Conservation (phyloP, 306 rosid species). For the Prunus mira region DNA sequence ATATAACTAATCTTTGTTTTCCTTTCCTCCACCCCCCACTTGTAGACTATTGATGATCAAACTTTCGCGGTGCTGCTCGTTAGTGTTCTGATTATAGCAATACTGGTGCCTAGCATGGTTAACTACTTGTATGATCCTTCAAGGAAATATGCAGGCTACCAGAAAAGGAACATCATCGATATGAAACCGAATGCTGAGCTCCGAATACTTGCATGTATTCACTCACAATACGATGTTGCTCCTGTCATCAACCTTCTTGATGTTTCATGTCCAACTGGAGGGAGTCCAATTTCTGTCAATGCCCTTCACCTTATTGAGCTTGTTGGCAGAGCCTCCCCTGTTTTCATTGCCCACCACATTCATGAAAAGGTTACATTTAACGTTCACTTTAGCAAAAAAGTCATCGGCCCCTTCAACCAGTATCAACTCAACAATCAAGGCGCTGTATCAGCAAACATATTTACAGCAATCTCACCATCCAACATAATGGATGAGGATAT, state of each 20-base stretch:
- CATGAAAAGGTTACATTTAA: slow-evolving; percentile 16
- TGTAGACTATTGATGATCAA: background rate
- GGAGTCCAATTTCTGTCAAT: slow-evolving; percentile 33
- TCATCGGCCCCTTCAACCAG: slow-evolving; percentile 35
- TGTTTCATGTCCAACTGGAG: slow-evolving; percentile 39
- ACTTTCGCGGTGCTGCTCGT: slow-evolving; percentile 23
- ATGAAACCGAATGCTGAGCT: slow-evolving; percentile 42
- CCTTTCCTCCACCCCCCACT: background rate
- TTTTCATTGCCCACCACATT: slow-evolving; percentile 49
- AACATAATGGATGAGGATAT: slow-evolving; percentile 69
- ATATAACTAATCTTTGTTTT: background rate
- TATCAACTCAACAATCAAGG: slow-evolving; percentile 35
- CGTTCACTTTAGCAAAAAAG: background rate
- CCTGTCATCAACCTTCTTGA: slow-evolving; percentile 44
- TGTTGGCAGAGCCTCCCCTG: slow-evolving; percentile 54
- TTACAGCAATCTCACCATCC: slow-evolving; percentile 56
- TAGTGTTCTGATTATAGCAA: slow-evolving; percentile 15
- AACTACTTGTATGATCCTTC: slow-evolving; percentile 45
- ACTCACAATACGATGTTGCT: slow-evolving; percentile 38
- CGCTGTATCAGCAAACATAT: slow-evolving; percentile 25
- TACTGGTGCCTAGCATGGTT: slow-evolving; percentile 26
- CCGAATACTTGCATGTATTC: slow-evolving; percentile 45
- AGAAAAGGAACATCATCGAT: slow-evolving; percentile 45
- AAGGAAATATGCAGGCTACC: slow-evolving; percentile 61
- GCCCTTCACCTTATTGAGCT: slow-evolving; percentile 57